Conservation (phyloP, 2,329 filamentous ascomycete genomes). For the Fusarium gaditjirri region DNA sequence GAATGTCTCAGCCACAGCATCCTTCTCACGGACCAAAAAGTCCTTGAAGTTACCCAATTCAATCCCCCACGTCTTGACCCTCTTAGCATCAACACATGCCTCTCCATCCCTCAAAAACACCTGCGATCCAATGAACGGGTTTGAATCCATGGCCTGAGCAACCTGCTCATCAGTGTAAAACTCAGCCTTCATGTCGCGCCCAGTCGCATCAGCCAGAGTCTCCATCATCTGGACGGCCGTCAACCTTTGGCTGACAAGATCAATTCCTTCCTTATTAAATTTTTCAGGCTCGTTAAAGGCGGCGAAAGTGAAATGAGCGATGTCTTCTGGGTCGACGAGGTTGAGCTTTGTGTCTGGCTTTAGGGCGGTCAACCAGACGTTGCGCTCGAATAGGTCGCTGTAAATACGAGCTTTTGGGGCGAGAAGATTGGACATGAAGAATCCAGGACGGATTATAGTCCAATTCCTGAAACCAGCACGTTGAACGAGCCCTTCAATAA, state of each 20-base stretch:
- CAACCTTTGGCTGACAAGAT: neutral
- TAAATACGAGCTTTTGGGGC: neutral
- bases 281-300: accelerated
- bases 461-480: neutral
- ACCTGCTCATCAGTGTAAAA: neutral
- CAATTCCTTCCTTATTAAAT: neutral
- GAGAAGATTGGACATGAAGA: constrained; percentile 7
- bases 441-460: neutral
- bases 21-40: neutral
- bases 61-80: neutral
- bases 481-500: neutral
- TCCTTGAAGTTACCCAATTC: neutral
- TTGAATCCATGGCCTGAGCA: accelerated
- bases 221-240: neutral
- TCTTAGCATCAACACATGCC: neutral
- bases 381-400: neutral
- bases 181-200: neutral
- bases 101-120: neutral
- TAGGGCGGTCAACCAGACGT: neutral
- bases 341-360: neutral
- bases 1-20: neutral
- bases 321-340: neutral
- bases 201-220: accelerated
- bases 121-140: neutral
- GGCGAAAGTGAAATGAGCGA: neutral